These are phyloP conservation scores for Rhodotorula sphaerocarpa DNA, from an alignment of 768 basidiomycete genomes.

Conservation along the genomic window DNA sequence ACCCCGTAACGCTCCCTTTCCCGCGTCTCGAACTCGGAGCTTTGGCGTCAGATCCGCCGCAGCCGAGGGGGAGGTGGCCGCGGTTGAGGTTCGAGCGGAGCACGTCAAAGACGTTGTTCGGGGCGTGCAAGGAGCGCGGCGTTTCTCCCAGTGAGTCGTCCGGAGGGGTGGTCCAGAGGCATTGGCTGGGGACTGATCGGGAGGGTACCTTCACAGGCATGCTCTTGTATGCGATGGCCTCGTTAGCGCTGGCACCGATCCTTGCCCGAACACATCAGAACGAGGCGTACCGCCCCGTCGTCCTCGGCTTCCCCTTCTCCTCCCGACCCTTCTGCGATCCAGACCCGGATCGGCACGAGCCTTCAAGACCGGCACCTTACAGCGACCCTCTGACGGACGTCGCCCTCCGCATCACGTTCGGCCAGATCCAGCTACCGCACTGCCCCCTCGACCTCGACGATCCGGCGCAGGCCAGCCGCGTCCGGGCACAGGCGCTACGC, in stretches of 20 bases:
- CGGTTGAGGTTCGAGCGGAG: background rate
- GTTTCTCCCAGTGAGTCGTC: slow-evolving; percentile 10
- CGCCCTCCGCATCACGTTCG: slow-evolving; percentile 29
- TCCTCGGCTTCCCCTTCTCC: slow-evolving; percentile 31
- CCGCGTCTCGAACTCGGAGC: background rate
- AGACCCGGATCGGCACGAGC: background rate
- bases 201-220: slow-evolving; percentile 16
- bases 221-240: slow-evolving; percentile 25
- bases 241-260: slow-evolving; percentile 18
- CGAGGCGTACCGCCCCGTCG: slow-evolving; percentile 21
- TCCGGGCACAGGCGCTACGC: background rate
- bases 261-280: background rate
- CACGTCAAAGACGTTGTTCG: background rate
- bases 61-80: slow-evolving; percentile 6
- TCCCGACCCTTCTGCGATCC: slow-evolving; percentile 13
- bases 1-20: slow-evolving; percentile 2
- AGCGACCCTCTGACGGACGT: slow-evolving; percentile 21
- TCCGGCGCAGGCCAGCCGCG: accelerated
- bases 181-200: too few species aligned
- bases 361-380: background rate
- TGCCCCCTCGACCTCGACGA: background rate
- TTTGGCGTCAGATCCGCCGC: background rate
- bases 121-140: slow-evolving; percentile 2
- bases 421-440: slow-evolving; percentile 14
- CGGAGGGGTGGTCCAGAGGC: background rate